A percentile compares a stretch with the other conserved stretches of the same genome.
These are phyloP conservation scores for Pseudocercospora vitis DNA, from an alignment of 2,329 filamentous ascomycete genomes.

Conservation along the genomic window DNA sequence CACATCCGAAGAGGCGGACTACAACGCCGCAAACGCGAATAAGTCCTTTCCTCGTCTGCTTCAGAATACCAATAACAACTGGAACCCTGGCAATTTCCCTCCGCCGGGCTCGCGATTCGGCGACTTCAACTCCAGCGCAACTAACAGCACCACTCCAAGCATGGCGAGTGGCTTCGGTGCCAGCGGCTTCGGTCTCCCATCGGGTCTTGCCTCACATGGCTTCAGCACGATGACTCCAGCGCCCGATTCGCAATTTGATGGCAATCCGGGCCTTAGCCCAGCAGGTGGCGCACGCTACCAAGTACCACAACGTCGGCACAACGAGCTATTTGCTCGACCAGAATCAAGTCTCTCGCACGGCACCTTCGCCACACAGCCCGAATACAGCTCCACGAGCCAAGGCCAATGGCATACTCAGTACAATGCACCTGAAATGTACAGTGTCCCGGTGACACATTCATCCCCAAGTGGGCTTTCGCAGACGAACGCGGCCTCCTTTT, in stretches of 20 bases:
- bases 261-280: background rate
- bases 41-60: background rate
- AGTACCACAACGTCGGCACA: constrained; percentile 3
- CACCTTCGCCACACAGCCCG: constrained; percentile 15
- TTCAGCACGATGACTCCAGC: background rate
- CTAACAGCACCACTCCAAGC: background rate
- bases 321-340: constrained; percentile 5
- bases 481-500: background rate
- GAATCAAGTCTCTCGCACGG: constrained; percentile 7
- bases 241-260: background rate
- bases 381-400: background rate
- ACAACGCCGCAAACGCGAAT: background rate
- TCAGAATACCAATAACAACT: background rate
- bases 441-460: background rate
- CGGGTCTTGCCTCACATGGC: too few species aligned
- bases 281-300: background rate
- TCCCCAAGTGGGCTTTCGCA: background rate
- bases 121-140: background rate
- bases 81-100: background rate
- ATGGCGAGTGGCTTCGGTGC: background rate
- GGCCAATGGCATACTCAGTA: too few species aligned
- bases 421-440: too few species aligned
- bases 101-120: background rate
- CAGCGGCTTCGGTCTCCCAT: background rate
- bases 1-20: background rate